A percentile compares a stretch with the other conserved stretches of the same genome.
phyloP scores from a whole-genome alignment of 768 basidiomycete species.

The Phaeolepiota aurea region DNA sequence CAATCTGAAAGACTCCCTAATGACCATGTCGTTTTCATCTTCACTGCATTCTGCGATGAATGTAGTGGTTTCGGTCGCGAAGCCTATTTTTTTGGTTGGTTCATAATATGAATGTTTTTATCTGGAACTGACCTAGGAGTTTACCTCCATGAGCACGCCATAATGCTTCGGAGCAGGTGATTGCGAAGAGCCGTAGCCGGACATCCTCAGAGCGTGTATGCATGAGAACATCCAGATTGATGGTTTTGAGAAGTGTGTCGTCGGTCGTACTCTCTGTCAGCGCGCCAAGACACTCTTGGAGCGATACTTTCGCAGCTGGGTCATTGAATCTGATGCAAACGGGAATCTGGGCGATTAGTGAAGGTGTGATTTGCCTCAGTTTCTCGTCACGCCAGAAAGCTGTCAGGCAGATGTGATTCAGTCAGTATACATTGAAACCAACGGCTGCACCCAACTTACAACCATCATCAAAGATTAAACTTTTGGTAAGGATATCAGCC shows the following conservation, averaged over 20 bases:
- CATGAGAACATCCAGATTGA: constrained; percentile 84
- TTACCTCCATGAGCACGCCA: constrained; percentile 77
- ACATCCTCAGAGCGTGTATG: constrained; percentile 81
- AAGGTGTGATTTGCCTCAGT: constrained; percentile 48
- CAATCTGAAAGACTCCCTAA: constrained; percentile 56
- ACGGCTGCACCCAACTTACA: no score
- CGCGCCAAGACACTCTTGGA: constrained; percentile 45
- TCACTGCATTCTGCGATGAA: constrained; percentile 85
- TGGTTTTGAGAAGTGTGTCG: constrained; percentile 62
- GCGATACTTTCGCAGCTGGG: constrained; percentile 26
- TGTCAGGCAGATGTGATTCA: constrained; percentile 18
- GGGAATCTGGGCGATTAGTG: constrained; percentile 60
- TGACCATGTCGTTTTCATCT: constrained; percentile 82
- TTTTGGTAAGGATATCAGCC: constrained; percentile 55
- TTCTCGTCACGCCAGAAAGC: constrained; percentile 90
- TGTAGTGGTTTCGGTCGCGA: constrained; percentile 72
- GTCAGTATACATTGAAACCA: background rate
- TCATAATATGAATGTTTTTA: background rate
- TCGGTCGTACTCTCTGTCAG: constrained; percentile 44
- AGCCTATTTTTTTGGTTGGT: constrained; percentile 35
- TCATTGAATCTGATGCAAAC: constrained; percentile 31
- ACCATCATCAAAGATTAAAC: constrained; percentile 72
- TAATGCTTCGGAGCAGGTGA: constrained; percentile 58
- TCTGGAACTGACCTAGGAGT: constrained; percentile 47
- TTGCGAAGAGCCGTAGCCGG: constrained; percentile 58